These are phyloP conservation scores for Triglochin maritima DNA, from an alignment of 106 monocot species.

Conservation along the genomic window DNA sequence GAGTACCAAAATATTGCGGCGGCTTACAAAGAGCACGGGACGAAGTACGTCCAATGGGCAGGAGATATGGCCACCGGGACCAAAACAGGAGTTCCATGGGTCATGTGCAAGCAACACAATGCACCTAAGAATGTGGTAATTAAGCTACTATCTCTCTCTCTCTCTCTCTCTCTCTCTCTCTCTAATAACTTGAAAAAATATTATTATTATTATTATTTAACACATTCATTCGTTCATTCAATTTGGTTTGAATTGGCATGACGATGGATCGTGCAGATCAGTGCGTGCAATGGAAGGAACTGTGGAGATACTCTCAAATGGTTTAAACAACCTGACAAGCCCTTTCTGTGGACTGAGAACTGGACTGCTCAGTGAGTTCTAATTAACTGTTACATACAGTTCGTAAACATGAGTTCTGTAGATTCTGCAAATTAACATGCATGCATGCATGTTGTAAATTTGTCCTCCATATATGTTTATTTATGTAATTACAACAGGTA, in stretches of 20 bases:
- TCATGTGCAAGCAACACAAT: constrained; percentile 91
- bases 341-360: constrained; percentile 83
- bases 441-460: neutral
- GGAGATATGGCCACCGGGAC: constrained; percentile 38
- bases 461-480: neutral
- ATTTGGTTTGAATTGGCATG: neutral
- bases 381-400: too few species aligned
- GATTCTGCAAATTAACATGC: neutral
- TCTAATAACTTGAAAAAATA: neutral
- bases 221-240: neutral
- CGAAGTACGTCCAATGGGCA: constrained; percentile 64
- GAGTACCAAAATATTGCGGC: constrained; percentile 64
- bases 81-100: constrained; percentile 67
- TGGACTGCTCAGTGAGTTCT: constrained; percentile 96
- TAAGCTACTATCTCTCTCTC: neutral
- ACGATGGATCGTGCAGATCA: constrained; percentile 34
- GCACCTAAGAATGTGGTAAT: constrained; percentile 66
- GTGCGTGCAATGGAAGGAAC: constrained; percentile 92
- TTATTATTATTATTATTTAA: neutral
- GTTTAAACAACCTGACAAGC: constrained; percentile 41
- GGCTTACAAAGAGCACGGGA: constrained; percentile 29
- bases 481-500: constrained; percentile 27
- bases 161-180: neutral
- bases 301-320: constrained; percentile 76
- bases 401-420: too few species aligned